Evolutionary conservation across 2,329 filamentous ascomycete genomes (phyloP).

Genomic region (Sclerotiophoma versabilis): DNA sequence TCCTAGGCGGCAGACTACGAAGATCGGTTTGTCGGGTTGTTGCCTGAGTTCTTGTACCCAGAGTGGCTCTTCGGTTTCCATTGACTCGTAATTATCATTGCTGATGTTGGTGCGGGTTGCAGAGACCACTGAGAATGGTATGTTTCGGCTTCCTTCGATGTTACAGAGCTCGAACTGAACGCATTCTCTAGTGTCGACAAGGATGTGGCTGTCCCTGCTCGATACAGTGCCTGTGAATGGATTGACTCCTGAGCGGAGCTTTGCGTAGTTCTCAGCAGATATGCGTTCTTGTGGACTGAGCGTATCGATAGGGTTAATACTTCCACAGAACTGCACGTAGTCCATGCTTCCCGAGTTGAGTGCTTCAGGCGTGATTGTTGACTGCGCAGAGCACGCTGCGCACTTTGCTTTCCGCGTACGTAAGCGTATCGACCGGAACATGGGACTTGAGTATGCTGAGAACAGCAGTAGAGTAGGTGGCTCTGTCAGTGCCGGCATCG

Average conservation of each 20-base stretch:
- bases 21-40: conserved; percentile 62
- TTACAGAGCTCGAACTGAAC: conserved; percentile 84
- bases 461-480: conserved; percentile 60
- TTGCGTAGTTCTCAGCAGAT: conserved; percentile 66
- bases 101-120: conserved; percentile 25
- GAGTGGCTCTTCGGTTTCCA: conserved; percentile 22
- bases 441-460: conserved; percentile 59
- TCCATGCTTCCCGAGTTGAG: conserved; percentile 73
- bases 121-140: conserved; percentile 68
- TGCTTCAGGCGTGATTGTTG: conserved; percentile 68
- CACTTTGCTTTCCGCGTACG: conserved; percentile 74
- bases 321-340: conserved; percentile 87
- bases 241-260: conserved; percentile 40
- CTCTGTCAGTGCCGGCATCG: conserved; percentile 20
- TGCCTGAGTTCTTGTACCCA: conserved; percentile 42
- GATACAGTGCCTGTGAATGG: conserved; percentile 42
- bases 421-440: conserved; percentile 79
- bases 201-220: conserved; percentile 56
- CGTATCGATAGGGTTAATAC: conserved; percentile 60
- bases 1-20: conserved; percentile 75
- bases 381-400: conserved; percentile 73
- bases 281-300: conserved; percentile 72
- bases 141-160: conserved; percentile 76
- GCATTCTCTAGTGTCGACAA: conserved; percentile 85
- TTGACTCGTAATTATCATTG: conserved; percentile 5